phyloP scores from a whole-genome alignment of 768 basidiomycete species.

The Auricularia sp. region DNA sequence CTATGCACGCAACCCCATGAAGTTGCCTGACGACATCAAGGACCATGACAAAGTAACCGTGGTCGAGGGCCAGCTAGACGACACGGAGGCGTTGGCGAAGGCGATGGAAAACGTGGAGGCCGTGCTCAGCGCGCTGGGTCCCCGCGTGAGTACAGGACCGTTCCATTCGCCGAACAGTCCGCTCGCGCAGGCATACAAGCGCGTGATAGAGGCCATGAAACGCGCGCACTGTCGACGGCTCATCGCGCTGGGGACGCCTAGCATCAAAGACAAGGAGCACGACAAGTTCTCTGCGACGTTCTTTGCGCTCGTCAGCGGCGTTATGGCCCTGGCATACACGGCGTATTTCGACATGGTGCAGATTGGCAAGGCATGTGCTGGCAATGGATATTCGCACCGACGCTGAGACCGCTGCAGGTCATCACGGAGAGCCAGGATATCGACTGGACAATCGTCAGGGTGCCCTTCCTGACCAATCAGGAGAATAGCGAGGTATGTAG shows the following conservation, averaged over 20 bases:
- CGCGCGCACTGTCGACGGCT: slow-evolving; percentile 44
- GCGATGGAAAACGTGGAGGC: slow-evolving; percentile 51
- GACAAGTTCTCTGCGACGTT: slow-evolving; percentile 47
- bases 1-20: slow-evolving; percentile 55
- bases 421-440: slow-evolving; percentile 33
- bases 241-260: slow-evolving; percentile 57
- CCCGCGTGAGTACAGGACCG: slow-evolving; percentile 24
- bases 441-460: slow-evolving; percentile 63
- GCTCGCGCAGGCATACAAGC: slow-evolving; percentile 48
- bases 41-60: slow-evolving; percentile 37
- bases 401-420: slow-evolving; percentile 41
- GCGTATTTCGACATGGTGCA: slow-evolving; percentile 35
- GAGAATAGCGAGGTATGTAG: slow-evolving; percentile 19
- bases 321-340: slow-evolving; percentile 33
- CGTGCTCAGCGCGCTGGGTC: slow-evolving; percentile 61
- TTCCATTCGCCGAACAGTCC: slow-evolving; percentile 40
- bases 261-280: slow-evolving; percentile 38
- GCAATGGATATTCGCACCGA: slow-evolving; percentile 28
- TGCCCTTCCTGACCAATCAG: slow-evolving; percentile 50
- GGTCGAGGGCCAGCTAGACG: slow-evolving; percentile 46
- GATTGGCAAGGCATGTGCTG: slow-evolving; percentile 1
- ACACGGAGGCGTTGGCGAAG: slow-evolving; percentile 36
- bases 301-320: slow-evolving; percentile 29
- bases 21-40: slow-evolving; percentile 43
- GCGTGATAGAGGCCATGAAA: slow-evolving; percentile 49